Evolutionary conservation across 2,329 filamentous ascomycete genomes (phyloP).

Genomic region (Juglanconis juglandina): DNA sequence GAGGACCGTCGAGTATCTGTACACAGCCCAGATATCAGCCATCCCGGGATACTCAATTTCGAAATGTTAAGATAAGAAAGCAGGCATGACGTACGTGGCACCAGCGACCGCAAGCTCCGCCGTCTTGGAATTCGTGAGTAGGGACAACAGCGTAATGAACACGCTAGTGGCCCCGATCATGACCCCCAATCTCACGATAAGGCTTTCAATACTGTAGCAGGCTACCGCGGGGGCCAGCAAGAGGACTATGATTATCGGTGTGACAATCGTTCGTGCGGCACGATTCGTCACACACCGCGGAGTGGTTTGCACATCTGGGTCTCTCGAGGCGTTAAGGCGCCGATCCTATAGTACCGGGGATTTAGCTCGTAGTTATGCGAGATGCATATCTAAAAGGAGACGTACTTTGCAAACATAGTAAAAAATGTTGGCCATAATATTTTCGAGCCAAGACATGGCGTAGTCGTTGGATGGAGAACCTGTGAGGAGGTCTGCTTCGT

Average conservation of each 20-base stretch:
- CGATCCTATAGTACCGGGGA: no score
- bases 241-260: background rate
- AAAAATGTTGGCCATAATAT: no score
- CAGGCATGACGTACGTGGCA: background rate
- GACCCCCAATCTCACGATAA: background rate
- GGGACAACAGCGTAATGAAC: background rate
- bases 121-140: background rate
- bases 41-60: no score
- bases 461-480: background rate
- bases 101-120: background rate
- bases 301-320: background rate
- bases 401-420: no score
- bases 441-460: background rate
- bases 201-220: background rate
- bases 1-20: no score
- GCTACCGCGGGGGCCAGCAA: background rate
- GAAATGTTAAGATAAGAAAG: background rate
- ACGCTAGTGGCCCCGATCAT: background rate
- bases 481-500: background rate
- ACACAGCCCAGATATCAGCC: no score
- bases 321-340: background rate
- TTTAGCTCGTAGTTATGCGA: no score
- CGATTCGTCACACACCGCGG: background rate
- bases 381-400: no score
- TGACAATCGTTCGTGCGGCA: background rate